phyloP scores from a whole-genome alignment of 495 filamentous ascomycete species.

The Chaetomium cochliodes region DNA sequence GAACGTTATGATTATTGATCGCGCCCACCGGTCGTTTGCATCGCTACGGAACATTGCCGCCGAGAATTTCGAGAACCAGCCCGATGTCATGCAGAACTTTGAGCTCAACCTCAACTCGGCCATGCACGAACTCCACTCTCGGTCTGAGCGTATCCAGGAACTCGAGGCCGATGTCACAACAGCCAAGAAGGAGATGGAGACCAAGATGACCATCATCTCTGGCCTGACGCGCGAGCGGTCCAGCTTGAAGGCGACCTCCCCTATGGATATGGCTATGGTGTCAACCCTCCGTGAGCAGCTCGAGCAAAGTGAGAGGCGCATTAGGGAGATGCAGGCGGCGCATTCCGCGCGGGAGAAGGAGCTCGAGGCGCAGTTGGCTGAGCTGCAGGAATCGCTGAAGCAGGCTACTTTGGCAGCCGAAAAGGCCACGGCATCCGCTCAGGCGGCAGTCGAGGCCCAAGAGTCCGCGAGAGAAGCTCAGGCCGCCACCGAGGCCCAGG shows the following conservation, averaged over 20 bases:
- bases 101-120: slow-evolving; percentile 87
- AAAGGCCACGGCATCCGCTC: slow-evolving; percentile 25
- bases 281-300: slow-evolving; percentile 83
- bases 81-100: slow-evolving; percentile 86
- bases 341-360: slow-evolving; percentile 72
- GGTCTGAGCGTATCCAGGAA: slow-evolving; percentile 84
- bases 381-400: slow-evolving; percentile 58
- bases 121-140: slow-evolving; percentile 85
- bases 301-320: slow-evolving; percentile 77
- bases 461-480: slow-evolving; percentile 49
- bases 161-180: slow-evolving; percentile 81
- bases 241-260: slow-evolving; percentile 73
- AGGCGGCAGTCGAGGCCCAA: slow-evolving; percentile 54
- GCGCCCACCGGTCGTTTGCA: slow-evolving; percentile 87
- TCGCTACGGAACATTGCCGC: slow-evolving; percentile 81
- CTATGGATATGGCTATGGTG: slow-evolving; percentile 92
- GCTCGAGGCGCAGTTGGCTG: slow-evolving; percentile 65
- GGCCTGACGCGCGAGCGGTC: slow-evolving; percentile 89
- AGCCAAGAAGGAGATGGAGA: slow-evolving; percentile 93
- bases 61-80: slow-evolving; percentile 78
- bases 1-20: slow-evolving; percentile 83
- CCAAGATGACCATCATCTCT: slow-evolving; percentile 89
- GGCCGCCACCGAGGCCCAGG: too few relatives aligned
- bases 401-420: slow-evolving; percentile 27
- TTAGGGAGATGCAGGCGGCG: slow-evolving; percentile 68